Evolutionary conservation across 2,329 filamentous ascomycete species (phyloP), one percentile per base, ranked within the genome.

Genomic region (Colletotrichum plurivorum): DNA sequence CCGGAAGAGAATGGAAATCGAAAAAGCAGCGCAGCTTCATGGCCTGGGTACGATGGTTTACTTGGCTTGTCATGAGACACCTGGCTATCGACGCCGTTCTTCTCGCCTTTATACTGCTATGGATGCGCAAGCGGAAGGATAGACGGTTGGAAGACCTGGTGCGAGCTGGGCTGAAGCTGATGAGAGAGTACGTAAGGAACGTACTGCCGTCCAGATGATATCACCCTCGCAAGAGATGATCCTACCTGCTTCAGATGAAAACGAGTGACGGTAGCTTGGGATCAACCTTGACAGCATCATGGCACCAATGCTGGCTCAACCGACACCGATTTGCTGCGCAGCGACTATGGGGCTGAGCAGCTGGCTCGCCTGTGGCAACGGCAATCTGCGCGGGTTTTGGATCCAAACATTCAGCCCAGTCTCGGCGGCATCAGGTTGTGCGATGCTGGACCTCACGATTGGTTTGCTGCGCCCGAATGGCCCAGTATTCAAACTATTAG

Each of bases 1-100:
- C 90, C 0, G 90, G 93, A 0, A 87, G 93, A 13, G 89, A 95
- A 73, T 92, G 92, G 82, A 88, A 89, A 71, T 87, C 89, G 18
- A 88, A 88, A 73, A 91, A 87, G 73, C 88, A 89, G 70, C 88
- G 88, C 70, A 91, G 88, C 62, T 79, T 93, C 25, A 86, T 89
- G 56, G 87, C 90, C 1, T 97, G 94, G 93, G 56, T 92, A 1
- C 84, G 88, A 52, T 94, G 94, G 88, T 73, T 92, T 4, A 78
- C 92, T 0, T 95, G 92, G 92, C 80, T 89, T 48, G 78, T 88
- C 20, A 79, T 92, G 48, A 94, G 94, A 77, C 94, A 98, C 76
- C 74, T 96, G 6, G 83, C 93, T 31, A 85, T 93, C 52, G 94
- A 98, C 79, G 77, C 91, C 10, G 83, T 92, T 27, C 80, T 94